Base-by-base conservation (phyloP, 1,284 basidiomycete genomes). In the Austroboletus novae-zelandiae region DNA sequence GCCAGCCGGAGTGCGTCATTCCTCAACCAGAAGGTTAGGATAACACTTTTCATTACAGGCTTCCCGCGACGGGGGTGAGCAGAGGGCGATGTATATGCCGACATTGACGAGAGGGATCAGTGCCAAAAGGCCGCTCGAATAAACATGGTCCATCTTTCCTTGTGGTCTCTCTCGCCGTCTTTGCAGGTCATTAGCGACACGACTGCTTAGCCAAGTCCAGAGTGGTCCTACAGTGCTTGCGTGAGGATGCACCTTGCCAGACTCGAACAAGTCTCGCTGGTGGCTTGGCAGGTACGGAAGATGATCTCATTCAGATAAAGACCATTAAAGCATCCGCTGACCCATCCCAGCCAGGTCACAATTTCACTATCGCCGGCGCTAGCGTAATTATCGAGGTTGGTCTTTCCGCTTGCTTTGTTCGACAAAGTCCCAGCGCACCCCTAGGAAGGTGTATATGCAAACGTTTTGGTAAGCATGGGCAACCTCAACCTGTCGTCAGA, bases 361-460 rank as follows among this genome's bases (percentile, higher is more conserved):
- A 92, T 58, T 71, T 98, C 57, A 94, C 90, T 18, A 85, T 98
- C 56, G 86, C 72, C 5, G 94, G 89, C 18, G 89, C 85, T 1
- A 62, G 68, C 17, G 70, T 84, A 53, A 63, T 56, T 8, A 83
- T 98, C 57, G 76, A 89, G 73, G 93, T 93, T 54, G 27, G 75
- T 62, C 25, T 37, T 15, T 13, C 23, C n/a, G 1, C 31, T 23
- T 40, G 30, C 13, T 31, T 40, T 18, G 34, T 23, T 40, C 49
- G 14, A 17, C 35, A 40, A 41, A 25, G 17, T 23, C 43, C 60
- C n/a, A 59, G 40, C 14, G 9, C n/a, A 14, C 31, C 43, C 3
- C 23, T 55, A 96, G 93, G 86, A 94, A 9, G 94, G 94, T n/a
- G 89, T 94, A 29, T 89, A 83, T 61, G 94, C 88, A 10, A 83